Percentiles rank a stretch among this genome's conserved stretches.
phyloP scores from a whole-genome alignment of 768 basidiomycete genomes.

The Leccinum rimulosum region DNA sequence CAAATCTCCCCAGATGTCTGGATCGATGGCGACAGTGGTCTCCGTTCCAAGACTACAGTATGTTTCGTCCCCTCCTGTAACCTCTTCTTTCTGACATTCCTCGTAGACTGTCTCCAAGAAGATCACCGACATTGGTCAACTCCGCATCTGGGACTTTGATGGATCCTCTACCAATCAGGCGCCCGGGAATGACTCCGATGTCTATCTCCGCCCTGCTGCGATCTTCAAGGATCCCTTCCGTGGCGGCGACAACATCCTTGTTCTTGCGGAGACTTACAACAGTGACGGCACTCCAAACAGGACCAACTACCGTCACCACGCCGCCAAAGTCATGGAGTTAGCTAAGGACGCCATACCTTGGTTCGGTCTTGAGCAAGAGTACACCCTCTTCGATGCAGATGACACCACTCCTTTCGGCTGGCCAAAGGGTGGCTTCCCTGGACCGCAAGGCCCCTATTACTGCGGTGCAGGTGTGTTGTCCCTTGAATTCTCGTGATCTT shows the following conservation, averaged over 20 bases:
- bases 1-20: slow-evolving; percentile 72
- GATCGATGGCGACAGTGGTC: slow-evolving; percentile 93
- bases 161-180: slow-evolving; percentile 98
- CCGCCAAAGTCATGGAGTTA: slow-evolving; percentile 93
- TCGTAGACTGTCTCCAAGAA: slow-evolving; percentile 81
- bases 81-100: not conserved
- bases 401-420: slow-evolving; percentile 82
- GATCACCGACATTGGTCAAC: slow-evolving; percentile 82
- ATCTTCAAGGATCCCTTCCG: slow-evolving; percentile 99
- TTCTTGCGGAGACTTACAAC: slow-evolving; percentile 97
- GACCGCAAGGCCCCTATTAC: slow-evolving; percentile 99
- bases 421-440: slow-evolving; percentile 99
- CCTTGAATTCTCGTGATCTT: not conserved
- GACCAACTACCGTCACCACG: slow-evolving; percentile 93
- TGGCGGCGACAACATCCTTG: slow-evolving; percentile 95
- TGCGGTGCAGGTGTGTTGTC: slow-evolving; percentile 83
- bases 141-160: slow-evolving; percentile 99
- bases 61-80: slow-evolving; percentile 24
- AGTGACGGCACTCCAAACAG: slow-evolving; percentile 97
- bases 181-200: slow-evolving; percentile 92
- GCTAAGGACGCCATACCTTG: slow-evolving; percentile 80
- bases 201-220: slow-evolving; percentile 95
- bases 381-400: slow-evolving; percentile 94
- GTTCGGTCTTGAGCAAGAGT: slow-evolving; percentile 99
- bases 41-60: slow-evolving; percentile 96